These are phyloP conservation scores for Candida tropicalis DNA, from an alignment of 1,139 yeast genomes.

Conservation along the genomic window DNA sequence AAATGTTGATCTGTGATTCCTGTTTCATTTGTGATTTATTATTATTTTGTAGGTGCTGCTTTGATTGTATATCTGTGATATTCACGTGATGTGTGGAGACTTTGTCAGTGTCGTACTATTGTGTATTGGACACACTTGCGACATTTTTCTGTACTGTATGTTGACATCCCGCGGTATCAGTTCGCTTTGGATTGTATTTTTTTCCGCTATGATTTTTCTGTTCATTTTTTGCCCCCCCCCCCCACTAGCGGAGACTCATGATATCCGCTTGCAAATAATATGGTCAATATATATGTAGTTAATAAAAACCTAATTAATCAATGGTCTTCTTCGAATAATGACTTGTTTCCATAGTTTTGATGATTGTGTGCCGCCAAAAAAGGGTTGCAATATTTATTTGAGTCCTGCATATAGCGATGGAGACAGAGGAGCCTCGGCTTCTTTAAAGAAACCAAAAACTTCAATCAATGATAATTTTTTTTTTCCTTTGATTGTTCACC, in stretches of 20 bases:
- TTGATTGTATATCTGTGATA: too few species aligned
- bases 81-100: too few species aligned
- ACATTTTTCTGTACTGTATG: neutral
- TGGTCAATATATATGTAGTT: too few species aligned
- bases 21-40: too few species aligned
- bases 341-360: neutral
- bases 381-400: too few species aligned
- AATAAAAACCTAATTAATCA: too few species aligned
- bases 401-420: too few species aligned
- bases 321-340: too few species aligned
- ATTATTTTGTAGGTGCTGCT: too few species aligned
- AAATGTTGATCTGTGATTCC: too few species aligned
- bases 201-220: constrained; percentile 3
- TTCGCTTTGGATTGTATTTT: neutral
- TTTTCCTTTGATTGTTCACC: neutral
- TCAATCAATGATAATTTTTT: neutral
- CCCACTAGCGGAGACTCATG: neutral
- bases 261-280: neutral
- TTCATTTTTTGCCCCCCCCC: neutral
- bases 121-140: too few species aligned
- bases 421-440: constrained; percentile 3
- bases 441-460: neutral
- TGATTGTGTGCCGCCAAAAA: neutral
- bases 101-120: too few species aligned
- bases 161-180: neutral